Evolutionary conservation across 2,329 filamentous ascomycete species (phyloP).

Genomic region (Pseudophaeomoniella oleicola): DNA sequence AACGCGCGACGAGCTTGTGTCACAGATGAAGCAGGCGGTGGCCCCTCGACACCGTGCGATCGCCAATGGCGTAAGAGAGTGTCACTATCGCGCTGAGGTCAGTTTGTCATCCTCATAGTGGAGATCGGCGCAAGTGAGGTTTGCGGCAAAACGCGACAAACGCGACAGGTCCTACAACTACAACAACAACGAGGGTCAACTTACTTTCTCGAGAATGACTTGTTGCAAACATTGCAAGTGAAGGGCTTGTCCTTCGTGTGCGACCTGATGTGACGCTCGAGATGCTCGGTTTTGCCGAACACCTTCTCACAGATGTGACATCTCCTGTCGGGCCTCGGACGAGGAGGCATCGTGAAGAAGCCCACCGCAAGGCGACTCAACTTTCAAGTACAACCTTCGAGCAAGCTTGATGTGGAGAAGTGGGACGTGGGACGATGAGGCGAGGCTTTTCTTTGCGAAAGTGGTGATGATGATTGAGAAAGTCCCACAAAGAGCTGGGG

Average conservation of each 20-base stretch:
- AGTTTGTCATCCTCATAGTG: too few species aligned
- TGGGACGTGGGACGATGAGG: background rate
- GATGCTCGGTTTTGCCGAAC: conserved; percentile 18
- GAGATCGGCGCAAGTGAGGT: too few species aligned
- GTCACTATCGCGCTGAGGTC: background rate
- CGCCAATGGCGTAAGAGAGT: background rate
- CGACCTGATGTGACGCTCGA: conserved; percentile 17
- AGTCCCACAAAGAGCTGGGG: background rate
- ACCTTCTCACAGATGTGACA: conserved; percentile 13
- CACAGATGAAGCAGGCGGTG: background rate
- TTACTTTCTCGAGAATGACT: conserved; percentile 15
- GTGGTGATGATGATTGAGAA: background rate
- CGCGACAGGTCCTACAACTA: background rate
- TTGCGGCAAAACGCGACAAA: too few species aligned
- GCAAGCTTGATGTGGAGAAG: background rate
- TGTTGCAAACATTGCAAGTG: conserved; percentile 11
- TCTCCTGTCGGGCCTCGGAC: conserved; percentile 1
- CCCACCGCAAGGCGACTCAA: background rate
- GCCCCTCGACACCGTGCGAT: background rate
- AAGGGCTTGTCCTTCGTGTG: conserved; percentile 20
- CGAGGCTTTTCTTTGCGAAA: too few species aligned
- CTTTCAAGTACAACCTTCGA: background rate
- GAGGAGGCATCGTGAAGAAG: conserved; percentile 2
- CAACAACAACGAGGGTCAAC: background rate
- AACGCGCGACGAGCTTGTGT: background rate